Base-by-base conservation (phyloP, 768 basidiomycete genomes). In the Scleroderma citrinum region DNA sequence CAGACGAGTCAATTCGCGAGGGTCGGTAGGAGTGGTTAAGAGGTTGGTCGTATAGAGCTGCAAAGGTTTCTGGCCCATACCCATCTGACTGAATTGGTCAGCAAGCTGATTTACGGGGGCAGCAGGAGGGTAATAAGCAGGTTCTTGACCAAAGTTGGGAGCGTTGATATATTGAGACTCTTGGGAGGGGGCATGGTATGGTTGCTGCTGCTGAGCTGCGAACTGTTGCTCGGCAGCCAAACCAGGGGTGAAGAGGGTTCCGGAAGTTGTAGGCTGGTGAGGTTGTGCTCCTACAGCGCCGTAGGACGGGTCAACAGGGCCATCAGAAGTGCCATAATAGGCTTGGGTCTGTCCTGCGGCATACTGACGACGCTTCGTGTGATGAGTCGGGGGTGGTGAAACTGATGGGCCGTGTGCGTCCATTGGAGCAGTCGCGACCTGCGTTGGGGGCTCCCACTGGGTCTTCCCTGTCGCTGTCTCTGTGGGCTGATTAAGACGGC, bases 301-400 rank as follows among this genome's bases (percentile, higher is more conserved):
- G 48, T 77, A 78, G 24, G 63, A 58, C 11, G 80, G 74, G 43
- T 80, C 74, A 11, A 63, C 80, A 36, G 72, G 55, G 31, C 68
- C 56, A 3, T 69, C 70, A 23, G 75, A 74, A 11, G 69, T 62
- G 31, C 82, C 80, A 56, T 91, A 91, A 65, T 93, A 93, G 3
- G 80, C 91, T 61, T 92, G 90, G 1, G 92, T 92, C 68, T 96
- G 93, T 11, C 90, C 93, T 3, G 90, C 83, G 43, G 94, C 94
- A 65, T 97, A 97, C 67, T 95, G 92, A 39, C 94, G 84, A 57
- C 91, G 85, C 69, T 90, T 87, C 46, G 72, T 48, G 55, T 69
- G 63, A 6, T 76, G 66, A n/a, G 56, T 62, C 14, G 73, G 69
- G 20, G 65, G 62, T 21, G 79, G 74, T 26, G 79, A 74, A 19